Conservation (phyloP, 192 early-diverging fungal genomes). For the Oehlia diaphana region DNA sequence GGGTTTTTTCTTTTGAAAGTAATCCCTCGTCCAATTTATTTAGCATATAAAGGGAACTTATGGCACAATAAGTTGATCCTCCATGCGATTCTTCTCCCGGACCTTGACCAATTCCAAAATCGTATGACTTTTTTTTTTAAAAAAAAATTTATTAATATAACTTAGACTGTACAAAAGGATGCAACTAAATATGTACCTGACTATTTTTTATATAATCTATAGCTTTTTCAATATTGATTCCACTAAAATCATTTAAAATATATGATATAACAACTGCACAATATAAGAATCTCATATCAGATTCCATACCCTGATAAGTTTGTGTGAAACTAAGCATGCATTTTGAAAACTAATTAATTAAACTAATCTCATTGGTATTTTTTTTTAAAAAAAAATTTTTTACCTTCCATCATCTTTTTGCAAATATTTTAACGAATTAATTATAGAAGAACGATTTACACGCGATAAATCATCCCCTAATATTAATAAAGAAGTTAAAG, state of each 20-base stretch:
- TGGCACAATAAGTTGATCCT: conserved; percentile 87
- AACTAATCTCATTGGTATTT: not conserved
- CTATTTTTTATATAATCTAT: conserved; percentile 60
- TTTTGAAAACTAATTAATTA: not conserved
- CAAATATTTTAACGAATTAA: conserved; percentile 55
- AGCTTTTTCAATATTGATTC: conserved; percentile 65
- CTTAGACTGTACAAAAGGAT: conserved; percentile 5
- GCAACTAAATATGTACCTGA: conserved; percentile 48
- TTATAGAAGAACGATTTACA: conserved; percentile 72
- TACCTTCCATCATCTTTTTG: conserved; percentile 81
- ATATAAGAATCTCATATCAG: conserved; percentile 90
- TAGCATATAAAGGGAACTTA: conserved; percentile 80
- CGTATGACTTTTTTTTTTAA: conserved; percentile 52
- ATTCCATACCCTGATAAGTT: conserved; percentile 66
- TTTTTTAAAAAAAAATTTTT: conserved; percentile 9
- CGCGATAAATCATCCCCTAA: conserved; percentile 88
- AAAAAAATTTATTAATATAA: conserved; percentile 8
- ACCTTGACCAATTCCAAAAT: conserved; percentile 76
- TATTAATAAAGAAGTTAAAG: conserved; percentile 72
- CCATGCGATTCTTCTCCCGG: conserved; percentile 86
- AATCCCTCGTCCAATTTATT: conserved; percentile 55
- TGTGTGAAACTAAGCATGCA: conserved; percentile 61
- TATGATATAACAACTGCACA: conserved; percentile 82
- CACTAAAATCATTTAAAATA: conserved; percentile 88
- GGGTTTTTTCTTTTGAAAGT: conserved; percentile 49